A percentile compares a stretch with the other conserved stretches of the same genome.
Evolutionary conservation across 2,329 filamentous ascomycete species (phyloP).

Genomic region (Fusarium anguioides): DNA sequence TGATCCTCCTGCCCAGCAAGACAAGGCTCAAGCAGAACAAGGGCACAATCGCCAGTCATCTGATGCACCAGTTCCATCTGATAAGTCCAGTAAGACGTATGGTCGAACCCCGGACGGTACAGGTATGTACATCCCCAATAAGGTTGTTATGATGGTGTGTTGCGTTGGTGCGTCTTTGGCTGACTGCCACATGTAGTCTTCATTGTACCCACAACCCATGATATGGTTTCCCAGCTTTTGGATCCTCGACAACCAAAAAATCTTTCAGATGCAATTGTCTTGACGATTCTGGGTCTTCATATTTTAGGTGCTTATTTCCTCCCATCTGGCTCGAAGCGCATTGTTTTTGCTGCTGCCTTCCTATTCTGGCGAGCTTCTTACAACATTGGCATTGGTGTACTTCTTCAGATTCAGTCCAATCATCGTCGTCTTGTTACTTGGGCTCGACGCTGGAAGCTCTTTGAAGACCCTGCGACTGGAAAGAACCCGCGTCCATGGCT

Average conservation of each 20-base stretch:
- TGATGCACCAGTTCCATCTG: slow-evolving; percentile 21
- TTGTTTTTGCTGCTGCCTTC: slow-evolving; percentile 85
- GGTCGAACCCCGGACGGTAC: slow-evolving; percentile 91
- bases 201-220: slow-evolving; percentile 93
- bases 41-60: slow-evolving; percentile 25
- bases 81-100: slow-evolving; percentile 77
- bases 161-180: slow-evolving; percentile 22
- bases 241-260: slow-evolving; percentile 97
- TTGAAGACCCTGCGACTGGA: slow-evolving; percentile 84
- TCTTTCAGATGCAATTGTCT: slow-evolving; percentile 82
- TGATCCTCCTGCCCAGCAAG: slow-evolving; percentile 31
- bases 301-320: slow-evolving; percentile 79
- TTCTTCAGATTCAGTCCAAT: slow-evolving; percentile 90
- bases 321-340: slow-evolving; percentile 75
- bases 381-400: slow-evolving; percentile 91
- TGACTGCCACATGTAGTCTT: slow-evolving; percentile 74
- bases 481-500: slow-evolving; percentile 85
- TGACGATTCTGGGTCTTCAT: slow-evolving; percentile 80
- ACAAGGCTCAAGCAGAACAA: slow-evolving; percentile 22
- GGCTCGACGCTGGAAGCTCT: slow-evolving; percentile 87
- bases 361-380: slow-evolving; percentile 93
- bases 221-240: slow-evolving; percentile 98
- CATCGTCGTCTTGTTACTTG: slow-evolving; percentile 86
- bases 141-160: slow-evolving; percentile 16
- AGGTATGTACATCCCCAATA: slow-evolving; percentile 67